Conservation (phyloP, 805 yeast genomes). For the Metschnikowia aberdeeniae region DNA sequence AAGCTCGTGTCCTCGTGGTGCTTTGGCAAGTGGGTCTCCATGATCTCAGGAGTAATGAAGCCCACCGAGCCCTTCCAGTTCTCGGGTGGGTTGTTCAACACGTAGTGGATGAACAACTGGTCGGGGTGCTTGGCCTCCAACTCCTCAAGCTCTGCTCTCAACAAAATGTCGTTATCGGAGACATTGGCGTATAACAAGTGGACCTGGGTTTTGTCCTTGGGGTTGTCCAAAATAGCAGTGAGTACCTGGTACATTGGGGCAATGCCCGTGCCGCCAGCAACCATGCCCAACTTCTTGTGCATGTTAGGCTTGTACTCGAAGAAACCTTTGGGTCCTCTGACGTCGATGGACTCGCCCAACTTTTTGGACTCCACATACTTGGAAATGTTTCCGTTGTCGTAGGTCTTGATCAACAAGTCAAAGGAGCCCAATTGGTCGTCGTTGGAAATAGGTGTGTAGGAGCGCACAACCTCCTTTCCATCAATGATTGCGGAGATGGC, state of each 20-base stretch:
- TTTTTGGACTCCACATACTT: constrained; percentile 64
- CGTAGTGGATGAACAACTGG: constrained; percentile 62
- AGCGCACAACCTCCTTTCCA: constrained; percentile 77
- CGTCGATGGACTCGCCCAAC: constrained; percentile 73
- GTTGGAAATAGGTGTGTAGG: constrained; percentile 86
- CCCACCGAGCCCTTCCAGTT: constrained; percentile 79
- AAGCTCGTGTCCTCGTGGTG: constrained; percentile 61
- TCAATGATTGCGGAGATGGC: constrained; percentile 70
- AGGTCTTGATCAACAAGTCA: constrained; percentile 81
- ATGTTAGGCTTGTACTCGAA: constrained; percentile 79
- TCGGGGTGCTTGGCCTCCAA: constrained; percentile 55
- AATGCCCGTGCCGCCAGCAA: constrained; percentile 96
- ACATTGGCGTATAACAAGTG: constrained; percentile 79
- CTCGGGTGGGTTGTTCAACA: constrained; percentile 68
- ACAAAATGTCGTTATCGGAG: constrained; percentile 71
- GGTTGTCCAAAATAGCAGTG: constrained; percentile 72
- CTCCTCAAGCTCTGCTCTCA: constrained; percentile 73
- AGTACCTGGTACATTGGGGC: constrained; percentile 94
- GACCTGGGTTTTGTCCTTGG: constrained; percentile 73
- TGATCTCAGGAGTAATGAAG: constrained; percentile 70
- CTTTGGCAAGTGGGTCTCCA: constrained; percentile 60
- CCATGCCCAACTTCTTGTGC: constrained; percentile 74
- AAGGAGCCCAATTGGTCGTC: constrained; percentile 78
- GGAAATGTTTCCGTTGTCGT: constrained; percentile 82
- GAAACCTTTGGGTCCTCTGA: constrained; percentile 89